Evolutionary conservation across 495 filamentous ascomycete genomes (phyloP).

Genomic region (Neurospora sp.): DNA sequence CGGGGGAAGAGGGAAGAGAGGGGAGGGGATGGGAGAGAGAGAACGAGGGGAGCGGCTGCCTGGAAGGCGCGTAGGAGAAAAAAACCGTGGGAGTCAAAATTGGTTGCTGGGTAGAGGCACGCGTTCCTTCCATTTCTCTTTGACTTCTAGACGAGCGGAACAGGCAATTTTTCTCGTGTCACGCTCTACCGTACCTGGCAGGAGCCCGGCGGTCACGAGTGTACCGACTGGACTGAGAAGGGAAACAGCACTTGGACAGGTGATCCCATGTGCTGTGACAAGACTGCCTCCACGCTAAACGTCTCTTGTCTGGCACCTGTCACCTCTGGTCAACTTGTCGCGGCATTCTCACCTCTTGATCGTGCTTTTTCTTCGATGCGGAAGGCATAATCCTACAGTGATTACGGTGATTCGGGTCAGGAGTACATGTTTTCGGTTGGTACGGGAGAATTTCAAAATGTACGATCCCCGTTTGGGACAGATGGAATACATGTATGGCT

Average conservation of each 20-base stretch:
- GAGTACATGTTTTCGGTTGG: neutral
- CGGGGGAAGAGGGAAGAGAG: neutral
- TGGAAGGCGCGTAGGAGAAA: neutral
- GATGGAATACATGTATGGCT: neutral
- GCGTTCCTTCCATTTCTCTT: neutral
- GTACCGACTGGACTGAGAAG: neutral
- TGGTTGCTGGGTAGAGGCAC: neutral
- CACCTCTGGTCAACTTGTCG: neutral
- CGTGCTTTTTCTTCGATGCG: neutral
- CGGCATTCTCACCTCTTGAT: neutral
- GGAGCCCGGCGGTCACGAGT: neutral
- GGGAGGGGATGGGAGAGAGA: neutral
- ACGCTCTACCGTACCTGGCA: neutral
- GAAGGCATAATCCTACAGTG: neutral
- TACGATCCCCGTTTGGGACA: neutral
- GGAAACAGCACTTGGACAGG: neutral
- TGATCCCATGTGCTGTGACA: neutral
- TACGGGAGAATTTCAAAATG: neutral
- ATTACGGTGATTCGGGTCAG: neutral
- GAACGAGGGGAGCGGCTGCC: neutral
- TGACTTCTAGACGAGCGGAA: neutral
- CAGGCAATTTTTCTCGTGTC: neutral
- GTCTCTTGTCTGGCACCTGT: neutral
- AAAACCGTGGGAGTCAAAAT: neutral
- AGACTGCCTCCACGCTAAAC: neutral